Conservation (phyloP, 768 basidiomycete genomes). For the Plicaturopsis crispa region DNA sequence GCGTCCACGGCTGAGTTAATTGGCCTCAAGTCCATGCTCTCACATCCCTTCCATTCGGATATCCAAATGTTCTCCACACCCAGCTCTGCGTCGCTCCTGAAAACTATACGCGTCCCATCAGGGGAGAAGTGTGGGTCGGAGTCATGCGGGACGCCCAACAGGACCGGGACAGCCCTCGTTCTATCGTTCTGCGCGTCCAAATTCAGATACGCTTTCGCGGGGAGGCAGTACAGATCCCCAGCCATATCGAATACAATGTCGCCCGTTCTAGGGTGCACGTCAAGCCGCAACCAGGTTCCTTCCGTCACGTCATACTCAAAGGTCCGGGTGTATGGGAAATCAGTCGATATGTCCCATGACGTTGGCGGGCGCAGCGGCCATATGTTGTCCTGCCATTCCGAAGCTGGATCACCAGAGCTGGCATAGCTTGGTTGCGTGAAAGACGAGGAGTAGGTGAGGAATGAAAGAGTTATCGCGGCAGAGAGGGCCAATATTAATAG, state of each 20-base stretch:
- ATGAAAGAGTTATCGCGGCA: too few relatives aligned
- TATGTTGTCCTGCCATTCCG: conserved; percentile 42
- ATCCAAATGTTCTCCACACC: conserved; percentile 76
- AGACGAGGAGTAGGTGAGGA: too few relatives aligned
- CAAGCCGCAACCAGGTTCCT: conserved; percentile 71
- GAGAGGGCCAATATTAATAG: too few relatives aligned
- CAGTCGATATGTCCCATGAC: conserved; percentile 70
- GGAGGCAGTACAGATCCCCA: conserved; percentile 68
- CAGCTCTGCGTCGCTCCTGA: conserved; percentile 64
- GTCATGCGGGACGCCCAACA: conserved; percentile 61
- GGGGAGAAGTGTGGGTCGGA: conserved; percentile 72
- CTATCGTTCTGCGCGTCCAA: conserved; percentile 16
- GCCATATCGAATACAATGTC: conserved; percentile 73
- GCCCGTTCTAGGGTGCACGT: conserved; percentile 62
- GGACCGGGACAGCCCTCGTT: conserved; percentile 48
- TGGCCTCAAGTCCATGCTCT: conserved; percentile 46
- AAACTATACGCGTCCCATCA: conserved; percentile 53
- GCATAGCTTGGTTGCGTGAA: too few relatives aligned
- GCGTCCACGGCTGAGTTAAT: conserved; percentile 8
- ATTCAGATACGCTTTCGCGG: conserved; percentile 29
- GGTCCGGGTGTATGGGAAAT: conserved; percentile 60
- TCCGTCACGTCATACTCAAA: conserved; percentile 64
- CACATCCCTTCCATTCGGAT: conserved; percentile 58
- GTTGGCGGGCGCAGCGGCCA: conserved; percentile 53
- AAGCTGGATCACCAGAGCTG: conserved; percentile 25